Evolutionary conservation across 192 early-diverging fungal species (phyloP), one percentile per base, ranked within the genome.

Genomic region (Allomyces macrogynus): DNA sequence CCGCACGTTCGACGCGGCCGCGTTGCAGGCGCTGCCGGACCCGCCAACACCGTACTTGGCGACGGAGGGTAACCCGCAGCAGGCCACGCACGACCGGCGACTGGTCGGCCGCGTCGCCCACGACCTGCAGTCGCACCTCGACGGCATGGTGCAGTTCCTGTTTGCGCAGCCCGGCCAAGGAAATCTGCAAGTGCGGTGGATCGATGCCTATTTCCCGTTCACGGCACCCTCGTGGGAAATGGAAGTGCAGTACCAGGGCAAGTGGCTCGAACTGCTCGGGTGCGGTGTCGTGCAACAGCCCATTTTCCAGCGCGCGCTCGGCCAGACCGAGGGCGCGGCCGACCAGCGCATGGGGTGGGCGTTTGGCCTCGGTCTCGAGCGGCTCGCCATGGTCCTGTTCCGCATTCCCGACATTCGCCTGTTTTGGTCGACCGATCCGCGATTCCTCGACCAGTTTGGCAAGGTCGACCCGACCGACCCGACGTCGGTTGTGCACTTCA

Each of bases 221-320:
- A 98, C 95, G 23, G 85, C 81, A 60, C 95, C 95, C 1, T 89
- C 87, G 73, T 98, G 88, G 87, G 95, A 98, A 72, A 88, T 98
- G 77, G 95, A 98, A 70, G 88, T 98, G 42, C 70, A 85, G 62
- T 95, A 90, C 78, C 82, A 87, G 60, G 93, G 89, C 63, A 83
- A 91, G 54, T 99, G 95, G 93, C 81, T 96, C 4, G 92, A 96
- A 69, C 80, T 99, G 18, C 79, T 85, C 25, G 95, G 95, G 9
- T 94, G 90, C 75, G 95, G 95, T 40, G 83, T 98, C 24, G 89
- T 93, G 67, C 77, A 85, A 63, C 95, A 98, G 73, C 67, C 75
- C 42, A 87, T 98, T 61, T 64, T 98, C 66, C 76, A 87, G 67
- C 74, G 75, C 5, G 78, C 84, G 9, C 42, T 62, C 3, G 26